These are phyloP conservation scores for Garcia nutans DNA, from an alignment of 345 rosid species.

Conservation along the genomic window DNA sequence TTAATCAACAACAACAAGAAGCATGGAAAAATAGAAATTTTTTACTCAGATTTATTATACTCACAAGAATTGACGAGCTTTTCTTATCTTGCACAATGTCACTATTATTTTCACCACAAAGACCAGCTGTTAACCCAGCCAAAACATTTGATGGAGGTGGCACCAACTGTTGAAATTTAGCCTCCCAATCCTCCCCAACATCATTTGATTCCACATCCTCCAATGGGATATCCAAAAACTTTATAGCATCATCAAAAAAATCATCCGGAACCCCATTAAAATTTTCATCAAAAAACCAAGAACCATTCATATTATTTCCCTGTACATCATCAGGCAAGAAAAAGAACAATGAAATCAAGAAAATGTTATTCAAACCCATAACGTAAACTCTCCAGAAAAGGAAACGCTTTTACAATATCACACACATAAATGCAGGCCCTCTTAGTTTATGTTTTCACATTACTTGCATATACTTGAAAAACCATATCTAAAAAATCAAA, in stretches of 20 bases:
- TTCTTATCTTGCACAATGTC: conserved; percentile 25
- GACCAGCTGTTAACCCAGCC: conserved; percentile 41
- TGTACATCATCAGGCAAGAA: background rate
- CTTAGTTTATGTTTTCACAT: background rate
- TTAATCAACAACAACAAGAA: background rate
- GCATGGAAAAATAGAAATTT: background rate
- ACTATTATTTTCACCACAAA: conserved; percentile 28
- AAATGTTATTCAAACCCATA: background rate
- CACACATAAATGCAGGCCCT: background rate
- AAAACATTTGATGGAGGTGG: conserved; percentile 64
- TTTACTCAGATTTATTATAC: conserved; percentile 21
- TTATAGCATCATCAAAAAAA: conserved; percentile 55
- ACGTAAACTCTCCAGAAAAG: background rate
- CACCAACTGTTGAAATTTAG: conserved; percentile 56
- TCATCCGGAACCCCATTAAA: conserved; percentile 55
- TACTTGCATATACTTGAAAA: background rate
- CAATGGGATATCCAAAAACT: conserved; percentile 51
- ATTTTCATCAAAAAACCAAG: conserved; percentile 56
- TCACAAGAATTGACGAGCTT: conserved; percentile 37
- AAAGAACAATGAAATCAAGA: background rate
- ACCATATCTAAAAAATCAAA: background rate
- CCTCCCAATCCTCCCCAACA: conserved; percentile 56
- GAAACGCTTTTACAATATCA: background rate
- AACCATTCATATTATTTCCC: conserved; percentile 29
- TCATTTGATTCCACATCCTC: conserved; percentile 56